phyloP scores from a whole-genome alignment of 495 filamentous ascomycete species.

The Xylaria longipes region DNA sequence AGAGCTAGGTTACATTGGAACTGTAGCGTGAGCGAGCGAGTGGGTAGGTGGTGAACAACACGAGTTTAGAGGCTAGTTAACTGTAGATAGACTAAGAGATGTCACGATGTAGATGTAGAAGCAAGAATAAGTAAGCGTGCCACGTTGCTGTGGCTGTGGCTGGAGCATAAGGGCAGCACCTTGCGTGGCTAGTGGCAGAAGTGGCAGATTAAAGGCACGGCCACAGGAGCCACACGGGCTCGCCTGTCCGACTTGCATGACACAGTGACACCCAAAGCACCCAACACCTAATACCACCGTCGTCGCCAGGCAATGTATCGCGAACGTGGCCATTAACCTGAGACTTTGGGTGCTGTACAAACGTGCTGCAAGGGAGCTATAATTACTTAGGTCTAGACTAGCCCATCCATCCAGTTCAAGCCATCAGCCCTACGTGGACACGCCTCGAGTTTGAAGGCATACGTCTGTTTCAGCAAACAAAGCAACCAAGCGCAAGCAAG shows the following conservation, averaged over 20 bases:
- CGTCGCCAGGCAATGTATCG: not conserved
- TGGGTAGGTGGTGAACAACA: not conserved
- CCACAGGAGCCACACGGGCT: constrained; percentile 22
- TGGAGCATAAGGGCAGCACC: too few relatives aligned
- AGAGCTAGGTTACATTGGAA: not conserved
- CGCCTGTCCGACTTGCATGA: not conserved
- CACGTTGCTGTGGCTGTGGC: constrained; percentile 22
- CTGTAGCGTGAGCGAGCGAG: not conserved
- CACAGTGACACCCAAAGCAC: constrained; percentile 17
- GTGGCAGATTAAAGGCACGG: constrained; percentile 12
- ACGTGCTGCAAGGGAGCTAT: constrained; percentile 2
- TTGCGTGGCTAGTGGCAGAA: not conserved
- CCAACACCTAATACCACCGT: constrained; percentile 7
- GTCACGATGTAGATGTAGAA: not conserved
- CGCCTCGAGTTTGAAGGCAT: not conserved
- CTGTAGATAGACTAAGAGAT: not conserved
- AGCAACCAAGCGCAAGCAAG: constrained; percentile 16
- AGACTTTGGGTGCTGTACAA: constrained; percentile 8
- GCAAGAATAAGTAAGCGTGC: not conserved
- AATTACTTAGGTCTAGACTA: not conserved
- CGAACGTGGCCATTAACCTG: constrained; percentile 15
- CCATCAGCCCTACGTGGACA: constrained; percentile 28
- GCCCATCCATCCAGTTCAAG: constrained; percentile 7
- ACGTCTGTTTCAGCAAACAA: constrained; percentile 22
- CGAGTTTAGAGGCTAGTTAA: not conserved